Percentiles rank a stretch among this genome's conserved stretches.
Evolutionary conservation across 352 stramenopile genomes (phyloP).

Genomic region (Saprolegnia parasitica): DNA sequence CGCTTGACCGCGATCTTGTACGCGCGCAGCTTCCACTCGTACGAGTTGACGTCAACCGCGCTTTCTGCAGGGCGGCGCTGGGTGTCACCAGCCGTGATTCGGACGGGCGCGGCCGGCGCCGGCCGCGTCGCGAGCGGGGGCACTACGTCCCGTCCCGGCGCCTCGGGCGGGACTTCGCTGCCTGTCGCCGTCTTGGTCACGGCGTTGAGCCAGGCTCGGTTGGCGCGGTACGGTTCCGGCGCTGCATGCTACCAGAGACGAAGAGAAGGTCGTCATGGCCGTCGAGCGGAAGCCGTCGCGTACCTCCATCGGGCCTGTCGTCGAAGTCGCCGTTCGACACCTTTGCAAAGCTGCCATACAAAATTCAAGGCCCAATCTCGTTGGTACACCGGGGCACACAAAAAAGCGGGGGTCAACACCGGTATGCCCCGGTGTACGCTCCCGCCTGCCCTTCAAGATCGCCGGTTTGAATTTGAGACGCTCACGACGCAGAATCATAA

Average conservation of each 20-base stretch:
- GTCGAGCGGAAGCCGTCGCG: neutral
- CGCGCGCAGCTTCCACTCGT: conserved; percentile 22
- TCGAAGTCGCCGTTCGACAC: neutral
- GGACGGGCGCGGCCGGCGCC: neutral
- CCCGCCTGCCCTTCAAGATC: neutral
- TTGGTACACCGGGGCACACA: neutral
- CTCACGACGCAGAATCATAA: no score
- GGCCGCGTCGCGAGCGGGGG: neutral
- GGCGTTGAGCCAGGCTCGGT: neutral
- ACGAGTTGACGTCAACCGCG: neutral
- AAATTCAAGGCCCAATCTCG: neutral
- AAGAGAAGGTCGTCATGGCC: neutral
- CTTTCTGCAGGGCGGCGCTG: neutral
- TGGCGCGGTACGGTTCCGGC: neutral
- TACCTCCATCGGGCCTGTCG: neutral
- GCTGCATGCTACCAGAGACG: conserved; percentile 1
- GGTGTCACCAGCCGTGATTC: neutral
- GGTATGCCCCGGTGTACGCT: neutral
- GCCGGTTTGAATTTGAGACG: no score
- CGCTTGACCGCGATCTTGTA: conserved; percentile 21
- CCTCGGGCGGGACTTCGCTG: neutral
- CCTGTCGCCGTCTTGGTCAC: neutral
- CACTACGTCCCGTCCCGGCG: neutral
- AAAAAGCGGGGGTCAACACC: no score
- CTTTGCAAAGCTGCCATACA: neutral